phyloP scores from a whole-genome alignment of 768 basidiomycete genomes.

The Mycena metata region DNA sequence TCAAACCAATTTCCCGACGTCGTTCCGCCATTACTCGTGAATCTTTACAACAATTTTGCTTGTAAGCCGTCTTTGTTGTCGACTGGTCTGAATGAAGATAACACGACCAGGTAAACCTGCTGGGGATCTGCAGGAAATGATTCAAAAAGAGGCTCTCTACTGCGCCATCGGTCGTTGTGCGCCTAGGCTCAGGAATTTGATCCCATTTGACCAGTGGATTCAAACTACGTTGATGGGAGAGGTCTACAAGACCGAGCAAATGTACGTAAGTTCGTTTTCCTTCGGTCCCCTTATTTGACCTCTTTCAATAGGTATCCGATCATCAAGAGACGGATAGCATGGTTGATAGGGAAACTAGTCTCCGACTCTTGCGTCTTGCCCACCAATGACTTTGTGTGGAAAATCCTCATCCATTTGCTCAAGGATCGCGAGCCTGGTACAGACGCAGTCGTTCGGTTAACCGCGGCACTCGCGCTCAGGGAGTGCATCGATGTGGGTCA shows the following conservation, averaged over 20 bases:
- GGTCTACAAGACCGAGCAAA: slow-evolving; percentile 44
- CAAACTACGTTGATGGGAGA: slow-evolving; percentile 70
- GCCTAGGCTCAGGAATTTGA: slow-evolving; percentile 66
- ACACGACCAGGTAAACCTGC: slow-evolving; percentile 57
- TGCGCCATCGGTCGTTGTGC: slow-evolving; percentile 92
- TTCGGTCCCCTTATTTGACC: slow-evolving; percentile 24
- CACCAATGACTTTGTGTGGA: slow-evolving; percentile 79
- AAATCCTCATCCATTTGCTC: slow-evolving; percentile 83
- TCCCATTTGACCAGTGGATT: slow-evolving; percentile 82
- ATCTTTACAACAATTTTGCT: slow-evolving; percentile 70
- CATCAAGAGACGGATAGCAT: slow-evolving; percentile 94
- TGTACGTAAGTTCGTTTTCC: not conserved
- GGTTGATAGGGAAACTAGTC: slow-evolving; percentile 94
- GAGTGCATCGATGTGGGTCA: slow-evolving; percentile 87
- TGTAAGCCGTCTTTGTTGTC: slow-evolving; percentile 56
- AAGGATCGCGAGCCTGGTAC: slow-evolving; percentile 76
- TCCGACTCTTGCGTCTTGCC: slow-evolving; percentile 73
- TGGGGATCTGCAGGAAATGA: slow-evolving; percentile 66
- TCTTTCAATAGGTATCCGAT: slow-evolving; percentile 78
- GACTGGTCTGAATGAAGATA: slow-evolving; percentile 10
- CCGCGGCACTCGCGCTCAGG: slow-evolving; percentile 82
- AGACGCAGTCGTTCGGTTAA: slow-evolving; percentile 89
- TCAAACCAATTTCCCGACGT: slow-evolving; percentile 76
- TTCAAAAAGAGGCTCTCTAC: slow-evolving; percentile 90
- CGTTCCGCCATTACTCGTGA: slow-evolving; percentile 74